phyloP scores from a whole-genome alignment of 2,329 filamentous ascomycete species.

The Ploettnerulaceae sp. region DNA sequence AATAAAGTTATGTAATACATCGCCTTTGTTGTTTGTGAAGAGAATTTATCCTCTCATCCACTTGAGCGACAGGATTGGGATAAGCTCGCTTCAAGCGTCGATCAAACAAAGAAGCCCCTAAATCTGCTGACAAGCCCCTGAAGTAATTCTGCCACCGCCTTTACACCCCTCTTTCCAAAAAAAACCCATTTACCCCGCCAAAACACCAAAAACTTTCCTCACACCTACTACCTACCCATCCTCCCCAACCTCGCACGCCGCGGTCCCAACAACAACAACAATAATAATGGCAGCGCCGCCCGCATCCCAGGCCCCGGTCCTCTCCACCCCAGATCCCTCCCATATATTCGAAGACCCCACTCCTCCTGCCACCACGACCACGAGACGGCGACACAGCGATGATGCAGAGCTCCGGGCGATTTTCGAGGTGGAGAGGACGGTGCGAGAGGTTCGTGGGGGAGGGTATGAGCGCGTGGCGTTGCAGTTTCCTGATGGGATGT shows the following conservation, averaged over 20 bases:
- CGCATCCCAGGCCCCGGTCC: constrained; percentile 50
- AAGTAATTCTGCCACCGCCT: too few species aligned
- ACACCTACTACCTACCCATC: too few species aligned
- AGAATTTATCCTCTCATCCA: too few species aligned
- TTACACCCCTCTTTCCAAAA: not conserved
- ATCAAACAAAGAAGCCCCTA: too few species aligned
- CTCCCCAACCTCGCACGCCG: not conserved
- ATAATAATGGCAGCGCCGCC: constrained; percentile 32
- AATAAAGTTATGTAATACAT: too few species aligned
- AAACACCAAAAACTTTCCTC: too few species aligned
- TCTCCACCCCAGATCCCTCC: constrained; percentile 61
- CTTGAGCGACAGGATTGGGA: too few species aligned
- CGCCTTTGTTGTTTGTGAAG: too few species aligned
- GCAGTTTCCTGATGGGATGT: constrained; percentile 95
- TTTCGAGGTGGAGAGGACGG: constrained; percentile 82
- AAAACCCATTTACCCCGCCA: too few species aligned
- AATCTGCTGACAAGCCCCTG: too few species aligned
- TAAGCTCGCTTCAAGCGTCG: too few species aligned
- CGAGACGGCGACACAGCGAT: constrained; percentile 8
- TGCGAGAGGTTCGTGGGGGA: constrained; percentile 66
- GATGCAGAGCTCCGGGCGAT: constrained; percentile 69
- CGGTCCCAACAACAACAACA: not conserved
- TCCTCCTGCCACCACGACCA: constrained; percentile 3
- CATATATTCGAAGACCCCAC: constrained; percentile 51
- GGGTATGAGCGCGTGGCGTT: constrained; percentile 75